These are phyloP conservation scores for Pichia sp. DNA, from an alignment of 1,139 yeast genomes.

Conservation along the genomic window DNA sequence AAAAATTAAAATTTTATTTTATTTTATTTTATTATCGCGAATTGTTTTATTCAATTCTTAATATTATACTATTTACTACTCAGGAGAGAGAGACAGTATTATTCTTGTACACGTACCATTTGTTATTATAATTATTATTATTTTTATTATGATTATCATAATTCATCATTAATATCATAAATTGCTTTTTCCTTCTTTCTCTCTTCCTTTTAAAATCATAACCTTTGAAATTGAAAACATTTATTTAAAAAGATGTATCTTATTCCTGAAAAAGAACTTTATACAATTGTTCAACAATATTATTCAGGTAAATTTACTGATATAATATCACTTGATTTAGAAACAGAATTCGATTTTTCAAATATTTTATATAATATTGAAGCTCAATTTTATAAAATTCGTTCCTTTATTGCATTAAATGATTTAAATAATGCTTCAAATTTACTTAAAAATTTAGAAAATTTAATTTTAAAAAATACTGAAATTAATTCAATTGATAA, in stretches of 20 bases:
- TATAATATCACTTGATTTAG: slow-evolving; percentile 14
- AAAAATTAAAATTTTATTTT: too few relatives aligned
- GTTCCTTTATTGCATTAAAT: slow-evolving; percentile 13
- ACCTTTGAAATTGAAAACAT: too few relatives aligned
- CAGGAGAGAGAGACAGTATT: too few relatives aligned
- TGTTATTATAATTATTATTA: too few relatives aligned
- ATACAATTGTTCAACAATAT: slow-evolving; percentile 19
- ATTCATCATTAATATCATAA: too few relatives aligned
- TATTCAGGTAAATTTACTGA: slow-evolving; percentile 18
- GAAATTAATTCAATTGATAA: slow-evolving; percentile 8
- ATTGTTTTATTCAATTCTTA: too few relatives aligned
- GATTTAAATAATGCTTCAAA: slow-evolving; percentile 5
- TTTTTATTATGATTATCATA: not conserved
- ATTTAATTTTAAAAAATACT: not conserved
- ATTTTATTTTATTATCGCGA: too few relatives aligned
- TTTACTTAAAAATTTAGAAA: not conserved
- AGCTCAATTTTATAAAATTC: slow-evolving; percentile 18
- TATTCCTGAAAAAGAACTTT: slow-evolving; percentile 22
- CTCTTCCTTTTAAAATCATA: not conserved
- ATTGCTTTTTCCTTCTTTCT: slow-evolving; percentile 6
- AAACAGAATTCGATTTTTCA: slow-evolving; percentile 18
- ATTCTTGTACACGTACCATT: too few relatives aligned
- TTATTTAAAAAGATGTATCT: slow-evolving; percentile 20
- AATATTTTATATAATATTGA: slow-evolving; percentile 18
- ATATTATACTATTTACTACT: too few relatives aligned